Evolutionary conservation across 306 rosid genomes (phyloP), one percentile per base, ranked within the genome.

Genomic region (Oxytropis ochrocephala): DNA sequence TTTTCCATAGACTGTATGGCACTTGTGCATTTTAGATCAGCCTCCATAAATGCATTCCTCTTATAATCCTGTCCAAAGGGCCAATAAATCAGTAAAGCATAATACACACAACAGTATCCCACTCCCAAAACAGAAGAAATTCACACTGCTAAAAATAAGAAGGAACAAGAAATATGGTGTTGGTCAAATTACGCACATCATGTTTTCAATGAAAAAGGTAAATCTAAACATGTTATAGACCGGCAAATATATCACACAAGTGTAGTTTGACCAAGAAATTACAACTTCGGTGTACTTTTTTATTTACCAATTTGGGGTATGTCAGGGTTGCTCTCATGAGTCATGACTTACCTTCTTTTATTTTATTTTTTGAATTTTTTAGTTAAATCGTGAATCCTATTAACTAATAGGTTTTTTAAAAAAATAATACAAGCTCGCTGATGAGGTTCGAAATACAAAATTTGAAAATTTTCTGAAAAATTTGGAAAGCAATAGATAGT

Each of bases 1-100:
- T 81, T 86, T 78, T 92, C 95, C 98, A 92, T 92, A 74, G 81
- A 86, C 54, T 83, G 98, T 76, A 89, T 81, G 11, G 89, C 85
- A 78, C 82, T 86, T 64, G 95, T 69, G 84, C 92, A 89, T 36
- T 52, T 89, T 76, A 84, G 49, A 41, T 92, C 95, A 50, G 98
- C 98, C 88, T 89, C 95, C 92, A 85, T 76, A 78, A 79, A 89
- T 19, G 95, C 91, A 72, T 64, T 86, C 74, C 74, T 85, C 77
- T 83, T 92, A 69, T 86, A 88, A 78, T 92, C 95, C 98, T 92
- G 90, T 72, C 44, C 43, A 38, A 38, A 38, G 43, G 58, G 29
- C 17, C 76, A 83, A 83, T 75, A 44, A 44, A 44, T 44, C 10
- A 58, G 44, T 14, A 44, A 3, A 35, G 54, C 0, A 8, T 24